Evolutionary conservation across 2,329 filamentous ascomycete species (phyloP), one percentile per base, ranked within the genome.

Genomic region (Fusarium brachygibbosum): DNA sequence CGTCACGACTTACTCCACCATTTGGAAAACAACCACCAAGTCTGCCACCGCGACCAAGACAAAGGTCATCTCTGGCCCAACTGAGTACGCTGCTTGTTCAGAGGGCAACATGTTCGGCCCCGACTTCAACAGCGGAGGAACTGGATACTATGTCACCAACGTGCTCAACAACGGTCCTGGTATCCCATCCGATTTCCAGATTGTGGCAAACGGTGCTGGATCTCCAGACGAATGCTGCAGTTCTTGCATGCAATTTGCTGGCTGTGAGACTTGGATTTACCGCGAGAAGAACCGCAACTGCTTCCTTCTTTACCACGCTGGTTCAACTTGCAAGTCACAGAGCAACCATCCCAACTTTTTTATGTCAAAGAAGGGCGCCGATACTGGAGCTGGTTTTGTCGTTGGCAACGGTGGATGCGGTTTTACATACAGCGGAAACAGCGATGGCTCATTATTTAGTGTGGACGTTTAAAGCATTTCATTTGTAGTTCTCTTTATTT

Each of bases 121-220:
- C 14, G 12, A 64, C 14, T 64, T 64, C 23, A 63, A 57, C 29
- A 64, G 61, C 9, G 58, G 58, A 16, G 37, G 58, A 0, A 63
- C 50, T 4, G 45, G 38, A 1, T 64, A 63, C 14, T 63, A 23
- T 5, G 21, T 63, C 19, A 51, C 51, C 19, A 64, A 64, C 7
- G 40, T 64, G 5, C 38, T 57, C 11, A 64, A 58, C 10, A 63
- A 64, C 7, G 61, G 61, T 1, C 59, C 61, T 1, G 61, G 59
- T 0, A 64, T 51, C 25, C 19, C 32, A 2, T 64, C 51, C 6
- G 59, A 64, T 4, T 63, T 51, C 16, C 31, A 52, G n/a, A 46
- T 44, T 6, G 40, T 63, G 9, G 52, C 50, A 2, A 64, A 46
- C 10, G 61, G 61, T 3, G 58, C 37, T 2, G 17, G 40, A 0